Percentiles rank a stretch among this genome's conserved stretches.
phyloP scores from a whole-genome alignment of 2,329 filamentous ascomycete genomes.

The Fusarium hainanense region DNA sequence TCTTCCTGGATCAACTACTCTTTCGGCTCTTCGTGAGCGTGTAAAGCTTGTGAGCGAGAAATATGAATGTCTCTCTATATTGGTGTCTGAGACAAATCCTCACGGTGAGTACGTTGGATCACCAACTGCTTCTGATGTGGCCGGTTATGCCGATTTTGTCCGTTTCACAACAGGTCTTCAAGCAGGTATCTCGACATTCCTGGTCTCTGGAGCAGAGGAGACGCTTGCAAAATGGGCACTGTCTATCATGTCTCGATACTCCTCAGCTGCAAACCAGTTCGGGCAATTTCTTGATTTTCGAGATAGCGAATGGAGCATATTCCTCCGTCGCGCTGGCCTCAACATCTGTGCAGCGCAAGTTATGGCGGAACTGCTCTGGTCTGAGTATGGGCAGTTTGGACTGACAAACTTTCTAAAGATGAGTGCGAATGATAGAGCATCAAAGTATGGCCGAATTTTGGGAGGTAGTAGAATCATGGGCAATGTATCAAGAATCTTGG shows the following conservation, averaged over 20 bases:
- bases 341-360: constrained; percentile 53
- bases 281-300: constrained; percentile 52
- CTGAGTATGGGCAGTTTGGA: constrained; percentile 44
- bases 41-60: constrained; percentile 64
- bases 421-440: constrained; percentile 41
- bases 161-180: constrained; percentile 59
- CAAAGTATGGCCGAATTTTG: constrained; percentile 44
- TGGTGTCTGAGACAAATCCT: constrained; percentile 69
- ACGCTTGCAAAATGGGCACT: constrained; percentile 67
- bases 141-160: constrained; percentile 62
- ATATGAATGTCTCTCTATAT: constrained; percentile 75
- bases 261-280: constrained; percentile 40
- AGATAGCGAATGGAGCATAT: constrained; percentile 56
- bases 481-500: constrained; percentile 22
- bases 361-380: constrained; percentile 44
- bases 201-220: constrained; percentile 62
- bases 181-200: constrained; percentile 54
- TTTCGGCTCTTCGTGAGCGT: constrained; percentile 64
- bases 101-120: constrained; percentile 55
- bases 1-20: constrained; percentile 62
- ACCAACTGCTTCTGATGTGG: constrained; percentile 55
- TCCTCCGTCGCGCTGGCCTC: constrained; percentile 51
- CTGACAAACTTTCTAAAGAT: constrained; percentile 50
- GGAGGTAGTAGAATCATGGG: constrained; percentile 43
- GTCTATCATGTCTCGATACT: constrained; percentile 61